phyloP scores from a whole-genome alignment of 106 monocot genomes.

The Posidonia australis region DNA sequence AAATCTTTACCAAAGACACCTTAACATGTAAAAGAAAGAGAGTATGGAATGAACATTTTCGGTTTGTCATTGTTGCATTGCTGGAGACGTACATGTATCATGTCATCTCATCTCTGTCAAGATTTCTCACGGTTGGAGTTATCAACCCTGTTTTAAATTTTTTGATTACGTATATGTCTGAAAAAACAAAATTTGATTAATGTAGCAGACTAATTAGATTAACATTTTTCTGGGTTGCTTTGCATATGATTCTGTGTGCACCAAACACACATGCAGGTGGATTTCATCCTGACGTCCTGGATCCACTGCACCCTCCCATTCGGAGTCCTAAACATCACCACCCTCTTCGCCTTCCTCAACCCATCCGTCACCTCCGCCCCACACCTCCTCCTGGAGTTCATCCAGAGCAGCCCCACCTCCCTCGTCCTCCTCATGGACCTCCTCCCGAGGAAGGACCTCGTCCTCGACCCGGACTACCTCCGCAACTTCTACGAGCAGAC shows the following conservation, averaged over 20 bases:
- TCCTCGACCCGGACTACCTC: conserved; percentile 59
- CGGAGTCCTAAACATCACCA: conserved; percentile 65
- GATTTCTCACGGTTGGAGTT: no score
- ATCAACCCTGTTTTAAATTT: no score
- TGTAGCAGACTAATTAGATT: background rate
- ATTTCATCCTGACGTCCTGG: conserved; percentile 73
- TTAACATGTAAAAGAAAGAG: no score
- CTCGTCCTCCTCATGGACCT: conserved; percentile 63
- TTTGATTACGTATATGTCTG: no score
- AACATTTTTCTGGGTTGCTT: background rate
- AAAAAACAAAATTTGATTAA: no score
- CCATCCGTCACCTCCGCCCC: conserved; percentile 56
- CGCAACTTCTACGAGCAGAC: conserved; percentile 29
- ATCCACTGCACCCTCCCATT: conserved; percentile 66
- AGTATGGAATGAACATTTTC: no score
- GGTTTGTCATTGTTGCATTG: no score
- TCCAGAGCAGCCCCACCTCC: conserved; percentile 54
- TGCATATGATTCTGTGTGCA: background rate
- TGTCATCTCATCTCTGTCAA: no score
- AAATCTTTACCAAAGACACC: no score
- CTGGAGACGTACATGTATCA: no score
- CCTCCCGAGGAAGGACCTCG: conserved; percentile 65
- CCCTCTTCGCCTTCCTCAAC: conserved; percentile 53
- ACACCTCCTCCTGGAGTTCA: conserved; percentile 77
- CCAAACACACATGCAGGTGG: conserved; percentile 29